Base-by-base conservation (phyloP, 75 land plant species). In the Pinus tabuliformis region DNA sequence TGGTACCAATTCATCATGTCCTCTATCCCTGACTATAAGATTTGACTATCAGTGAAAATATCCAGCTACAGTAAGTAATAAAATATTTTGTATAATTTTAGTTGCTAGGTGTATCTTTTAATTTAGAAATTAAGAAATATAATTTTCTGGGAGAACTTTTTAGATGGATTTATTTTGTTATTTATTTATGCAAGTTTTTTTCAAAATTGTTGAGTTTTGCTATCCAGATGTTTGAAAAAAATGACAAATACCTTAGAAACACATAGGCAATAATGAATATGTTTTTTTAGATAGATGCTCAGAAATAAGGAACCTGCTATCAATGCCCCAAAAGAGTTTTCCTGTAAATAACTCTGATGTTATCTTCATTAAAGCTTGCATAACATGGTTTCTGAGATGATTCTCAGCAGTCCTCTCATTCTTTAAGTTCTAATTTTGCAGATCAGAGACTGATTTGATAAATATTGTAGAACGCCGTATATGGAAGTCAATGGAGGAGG, bases 381-480 rank as follows among this genome's bases (percentile, higher is more conserved):
- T 14, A 68, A 68, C 72, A 11, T 68, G 45, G 36, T 39, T 68
- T 68, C 24, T 4, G n/a, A 68, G 72, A n/a, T 42, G 49, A 68
- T 42, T 68, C 9, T 39, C 21, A 39, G 22, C 49, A 49, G 54
- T 49, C 21, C 5, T n/a, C 26, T 61, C 36, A n/a, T 13, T 22
- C 16, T 59, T 22, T 21, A 52, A 60, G 61, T 26, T 73, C 33
- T 77, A 21, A 62, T 68, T 80, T 76, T 68, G 65, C 89, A 92
- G 94, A 75, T 89, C 94, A 70, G 96, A 91, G 75, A 87, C 93
- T 59, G 93, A 93, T 62, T 83, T 91, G 11, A 79, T 81, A 11
- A 89, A 89, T 82, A 87, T 93, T 58, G 91, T 86, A 26, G 96
- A 91, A 82, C 91, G 85, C 72, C 86, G 93, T 62, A 87, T 93